Evolutionary conservation across 2,329 filamentous ascomycete genomes (phyloP), one percentile per base, ranked within the genome.

Genomic region (Sporothrix curviconia): DNA sequence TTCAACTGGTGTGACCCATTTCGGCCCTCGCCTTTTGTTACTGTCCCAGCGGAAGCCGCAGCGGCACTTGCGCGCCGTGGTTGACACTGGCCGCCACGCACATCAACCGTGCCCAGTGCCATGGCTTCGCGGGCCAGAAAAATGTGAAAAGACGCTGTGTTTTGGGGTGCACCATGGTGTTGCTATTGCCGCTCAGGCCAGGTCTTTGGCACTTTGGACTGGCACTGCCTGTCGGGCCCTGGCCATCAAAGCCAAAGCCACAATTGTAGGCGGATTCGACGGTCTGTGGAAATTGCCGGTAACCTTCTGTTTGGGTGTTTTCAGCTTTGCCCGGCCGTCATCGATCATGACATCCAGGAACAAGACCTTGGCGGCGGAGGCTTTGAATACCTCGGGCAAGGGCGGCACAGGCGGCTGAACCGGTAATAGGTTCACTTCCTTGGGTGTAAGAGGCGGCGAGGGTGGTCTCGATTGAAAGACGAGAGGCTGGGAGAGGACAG

Each of bases 81-180:
- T 42, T 1, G 62, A 55, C 7, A 72, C 59, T 3, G 61, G 42
- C 52, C 64, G 64, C 11, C n/a, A n/a, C 64, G 63, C 36, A 61
- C 54, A 51, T 75, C 67, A 12, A 73, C 70, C 60, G n/a, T n/a
- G n/a, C 74, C 72, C 15, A 73, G 68, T 39, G 67, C 65, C 67
- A 75, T 65, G 19, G 72, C 73, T 56, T 72, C 68, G n/a, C n/a
- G 14, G 71, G 66, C 55, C 72, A 74, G 58, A 74, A 74, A n/a
- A 53, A 70, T 66, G 61, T 70, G 69, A 59, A 74, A n/a, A 72
- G 25, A 74, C 71, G 63, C 70, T 70, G 56, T 73, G n/a, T 73
- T 47, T 65, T 69, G 24, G 70, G 69, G 3, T 67, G 64, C 5
- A 56, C 56, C 7, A 54, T 54, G 11, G 37, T 24, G 7, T 14